These are phyloP conservation scores for Thelonectria olida DNA, from an alignment of 2,329 filamentous ascomycete species.

Conservation along the genomic window DNA sequence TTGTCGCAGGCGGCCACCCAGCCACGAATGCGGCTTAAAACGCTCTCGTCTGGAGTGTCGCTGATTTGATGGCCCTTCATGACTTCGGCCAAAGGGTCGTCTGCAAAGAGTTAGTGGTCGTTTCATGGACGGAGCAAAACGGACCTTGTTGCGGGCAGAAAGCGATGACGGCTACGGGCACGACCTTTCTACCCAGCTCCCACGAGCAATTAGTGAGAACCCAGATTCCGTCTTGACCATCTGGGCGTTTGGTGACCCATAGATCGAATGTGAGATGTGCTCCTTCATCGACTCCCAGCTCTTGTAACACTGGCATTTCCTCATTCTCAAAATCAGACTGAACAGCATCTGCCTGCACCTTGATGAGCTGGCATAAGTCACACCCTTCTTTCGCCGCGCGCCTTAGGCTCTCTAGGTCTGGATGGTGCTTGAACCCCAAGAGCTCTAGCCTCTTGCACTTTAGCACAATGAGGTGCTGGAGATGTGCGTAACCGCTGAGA, in stretches of 20 bases:
- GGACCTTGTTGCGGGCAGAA: conserved; percentile 9
- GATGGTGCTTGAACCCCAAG: conserved; percentile 1
- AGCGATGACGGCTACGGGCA: conserved; percentile 8
- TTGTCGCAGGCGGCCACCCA: conserved; percentile 4
- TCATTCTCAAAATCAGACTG: not conserved
- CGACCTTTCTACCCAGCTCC: not conserved
- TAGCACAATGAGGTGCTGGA: not conserved
- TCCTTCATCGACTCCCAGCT: not conserved
- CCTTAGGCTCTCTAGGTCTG: not conserved
- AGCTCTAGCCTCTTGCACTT: not conserved
- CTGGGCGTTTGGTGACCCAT: conserved; percentile 1
- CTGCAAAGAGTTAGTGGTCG: not conserved
- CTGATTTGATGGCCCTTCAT: not conserved
- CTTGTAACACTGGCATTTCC: not conserved
- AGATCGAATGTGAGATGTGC: not conserved
- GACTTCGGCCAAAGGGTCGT: not conserved
- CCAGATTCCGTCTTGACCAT: conserved; percentile 7
- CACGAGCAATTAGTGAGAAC: not conserved
- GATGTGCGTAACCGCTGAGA: not conserved
- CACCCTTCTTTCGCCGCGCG: not conserved
- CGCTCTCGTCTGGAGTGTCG: not conserved
- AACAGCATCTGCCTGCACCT: too few species aligned
- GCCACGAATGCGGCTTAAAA: not conserved
- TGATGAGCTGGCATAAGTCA: conserved; percentile 1
- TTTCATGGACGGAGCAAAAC: not conserved